phyloP scores from a whole-genome alignment of 2,329 filamentous ascomycete genomes.

The Colletotrichum abscissum region DNA sequence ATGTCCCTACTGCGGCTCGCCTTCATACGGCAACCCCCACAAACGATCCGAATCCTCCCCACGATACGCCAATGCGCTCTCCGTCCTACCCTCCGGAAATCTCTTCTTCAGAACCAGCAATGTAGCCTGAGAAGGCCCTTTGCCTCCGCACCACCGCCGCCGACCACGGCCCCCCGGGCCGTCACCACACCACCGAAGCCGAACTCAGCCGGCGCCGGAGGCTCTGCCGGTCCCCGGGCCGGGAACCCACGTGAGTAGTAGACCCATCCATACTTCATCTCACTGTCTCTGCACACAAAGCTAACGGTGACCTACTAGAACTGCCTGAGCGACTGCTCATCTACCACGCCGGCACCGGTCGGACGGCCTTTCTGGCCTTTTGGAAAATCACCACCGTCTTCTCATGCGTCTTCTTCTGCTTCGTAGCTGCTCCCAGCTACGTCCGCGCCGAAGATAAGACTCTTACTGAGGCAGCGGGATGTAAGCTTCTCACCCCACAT shows the following conservation, averaged over 20 bases:
- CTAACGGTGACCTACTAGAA: constrained; percentile 45
- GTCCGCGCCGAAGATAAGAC: constrained; percentile 53
- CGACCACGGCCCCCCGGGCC: not conserved
- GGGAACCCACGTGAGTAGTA: not conserved
- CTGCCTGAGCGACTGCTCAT: constrained; percentile 73
- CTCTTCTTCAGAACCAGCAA: constrained; percentile 19
- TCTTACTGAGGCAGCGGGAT: constrained; percentile 46
- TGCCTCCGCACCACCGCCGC: constrained; percentile 18
- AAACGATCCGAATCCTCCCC: not conserved
- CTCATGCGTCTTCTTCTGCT: constrained; percentile 72
- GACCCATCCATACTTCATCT: not conserved
- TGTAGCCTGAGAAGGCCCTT: constrained; percentile 22
- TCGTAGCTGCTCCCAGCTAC: constrained; percentile 72
- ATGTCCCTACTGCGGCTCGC: constrained; percentile 23
- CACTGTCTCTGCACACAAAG: not conserved
- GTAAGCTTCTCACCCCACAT: constrained; percentile 48
- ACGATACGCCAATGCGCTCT: constrained; percentile 16
- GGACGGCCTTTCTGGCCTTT: constrained; percentile 75
- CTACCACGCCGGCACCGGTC: constrained; percentile 78
- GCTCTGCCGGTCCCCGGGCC: not conserved
- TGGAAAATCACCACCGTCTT: constrained; percentile 79
- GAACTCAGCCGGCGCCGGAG: constrained; percentile 6
- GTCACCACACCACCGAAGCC: not conserved
- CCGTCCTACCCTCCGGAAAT: constrained; percentile 21
- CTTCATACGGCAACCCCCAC: not conserved